A percentile compares a stretch with the other conserved stretches of the same genome.
Evolutionary conservation across 805 yeast species (phyloP).

Genomic region (Saturnispora bothae): DNA sequence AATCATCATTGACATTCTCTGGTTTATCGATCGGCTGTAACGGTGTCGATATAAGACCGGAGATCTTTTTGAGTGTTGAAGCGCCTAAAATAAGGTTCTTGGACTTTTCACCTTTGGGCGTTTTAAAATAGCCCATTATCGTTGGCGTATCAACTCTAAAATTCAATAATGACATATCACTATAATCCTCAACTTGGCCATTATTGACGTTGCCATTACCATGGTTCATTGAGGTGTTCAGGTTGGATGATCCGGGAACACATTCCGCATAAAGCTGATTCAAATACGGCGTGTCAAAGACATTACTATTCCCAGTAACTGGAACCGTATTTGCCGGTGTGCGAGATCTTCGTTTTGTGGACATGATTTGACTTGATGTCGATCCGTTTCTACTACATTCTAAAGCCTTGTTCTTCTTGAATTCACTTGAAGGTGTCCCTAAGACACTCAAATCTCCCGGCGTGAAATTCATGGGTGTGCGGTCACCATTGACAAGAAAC

Average conservation of each 20-base stretch:
- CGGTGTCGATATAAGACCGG: slow-evolving; percentile 5
- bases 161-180: slow-evolving; percentile 6
- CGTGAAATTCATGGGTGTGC: neutral
- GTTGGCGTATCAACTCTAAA: slow-evolving; percentile 5
- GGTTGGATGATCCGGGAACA: neutral
- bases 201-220: too few species aligned
- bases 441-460: neutral
- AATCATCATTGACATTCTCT: neutral
- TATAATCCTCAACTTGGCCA: neutral
- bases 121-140: slow-evolving; percentile 1
- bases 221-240: slow-evolving; percentile 1
- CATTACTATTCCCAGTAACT: neutral
- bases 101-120: slow-evolving; percentile 6
- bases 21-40: neutral
- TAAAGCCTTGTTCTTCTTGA: neutral
- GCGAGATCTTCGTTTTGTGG: too few species aligned
- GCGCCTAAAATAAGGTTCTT: slow-evolving; percentile 1
- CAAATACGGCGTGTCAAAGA: slow-evolving; percentile 13
- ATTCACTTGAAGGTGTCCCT: neutral
- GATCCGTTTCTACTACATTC: too few species aligned
- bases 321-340: too few species aligned
- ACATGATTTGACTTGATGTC: too few species aligned
- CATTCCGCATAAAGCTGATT: slow-evolving; percentile 9
- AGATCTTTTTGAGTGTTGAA: slow-evolving; percentile 6
- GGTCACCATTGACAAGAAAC: neutral